Evolutionary conservation across 208 protist species (phyloP).

Genomic region (Tritrichomonas foetus): DNA sequence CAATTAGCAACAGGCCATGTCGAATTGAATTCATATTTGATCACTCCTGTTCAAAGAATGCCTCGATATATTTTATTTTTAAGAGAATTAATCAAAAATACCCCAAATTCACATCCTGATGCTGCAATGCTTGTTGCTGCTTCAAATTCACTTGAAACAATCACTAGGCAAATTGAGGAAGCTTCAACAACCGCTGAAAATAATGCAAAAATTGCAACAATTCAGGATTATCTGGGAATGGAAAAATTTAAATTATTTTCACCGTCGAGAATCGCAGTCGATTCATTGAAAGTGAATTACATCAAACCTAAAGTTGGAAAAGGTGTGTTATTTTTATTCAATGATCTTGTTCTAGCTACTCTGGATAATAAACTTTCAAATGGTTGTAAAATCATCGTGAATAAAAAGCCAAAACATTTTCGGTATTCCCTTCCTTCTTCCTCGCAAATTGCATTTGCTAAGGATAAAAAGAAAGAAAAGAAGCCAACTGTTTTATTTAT

Average conservation of each 20-base stretch:
- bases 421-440: too few species aligned
- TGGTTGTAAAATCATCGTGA: too few species aligned
- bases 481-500: too few species aligned
- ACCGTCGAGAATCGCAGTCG: too few species aligned
- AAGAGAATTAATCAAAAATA: conserved; percentile 21
- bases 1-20: not conserved
- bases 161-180: not conserved
- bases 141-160: not conserved
- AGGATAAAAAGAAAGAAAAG: too few species aligned
- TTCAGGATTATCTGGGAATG: not conserved
- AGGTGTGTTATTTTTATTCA: too few species aligned
- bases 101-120: conserved; percentile 3
- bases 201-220: not conserved
- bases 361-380: too few species aligned
- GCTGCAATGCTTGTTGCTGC: not conserved
- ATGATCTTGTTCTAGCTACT: too few species aligned
- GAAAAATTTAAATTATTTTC: not conserved
- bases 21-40: not conserved
- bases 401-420: too few species aligned
- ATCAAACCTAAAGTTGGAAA: too few species aligned
- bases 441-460: too few species aligned
- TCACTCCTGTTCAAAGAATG: conserved; percentile 37
- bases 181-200: not conserved
- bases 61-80: not conserved
- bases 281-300: too few species aligned